Percentiles rank a stretch among this genome's conserved stretches.
Evolutionary conservation across 2,329 filamentous ascomycete species (phyloP).

Genomic region (Fusarium napiforme): DNA sequence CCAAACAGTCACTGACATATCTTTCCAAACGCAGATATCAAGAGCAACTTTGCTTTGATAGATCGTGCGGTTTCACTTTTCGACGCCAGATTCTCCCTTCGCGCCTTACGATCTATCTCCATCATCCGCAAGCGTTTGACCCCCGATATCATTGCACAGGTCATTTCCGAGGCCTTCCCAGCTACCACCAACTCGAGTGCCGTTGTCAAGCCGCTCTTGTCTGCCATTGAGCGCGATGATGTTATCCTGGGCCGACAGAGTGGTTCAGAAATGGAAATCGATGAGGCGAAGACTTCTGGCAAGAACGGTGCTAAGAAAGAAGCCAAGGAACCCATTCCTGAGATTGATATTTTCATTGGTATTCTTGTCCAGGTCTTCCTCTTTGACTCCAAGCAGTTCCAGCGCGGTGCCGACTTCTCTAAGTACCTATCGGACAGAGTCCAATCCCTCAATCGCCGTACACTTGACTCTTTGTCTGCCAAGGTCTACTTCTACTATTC

Average conservation of each 20-base stretch:
- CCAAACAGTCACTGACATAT: conserved; percentile 35
- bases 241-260: conserved; percentile 69
- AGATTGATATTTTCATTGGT: conserved; percentile 88
- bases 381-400: conserved; percentile 83
- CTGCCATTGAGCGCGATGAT: conserved; percentile 74
- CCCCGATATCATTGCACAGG: conserved; percentile 81
- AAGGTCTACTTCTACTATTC: conserved; percentile 99
- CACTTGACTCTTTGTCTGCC: conserved; percentile 90
- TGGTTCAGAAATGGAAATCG: conserved; percentile 77
- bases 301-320: conserved; percentile 72
- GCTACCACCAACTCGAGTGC: conserved; percentile 68
- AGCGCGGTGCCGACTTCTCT: conserved; percentile 87
- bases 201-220: conserved; percentile 76
- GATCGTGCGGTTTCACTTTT: conserved; percentile 93
- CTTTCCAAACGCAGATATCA: conserved; percentile 77
- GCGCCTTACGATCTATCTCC: conserved; percentile 94
- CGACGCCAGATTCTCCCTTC: conserved; percentile 92
- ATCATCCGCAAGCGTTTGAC: conserved; percentile 92
- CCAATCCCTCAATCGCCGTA: conserved; percentile 90
- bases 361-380: conserved; percentile 89
- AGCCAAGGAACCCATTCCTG: conserved; percentile 82
- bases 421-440: conserved; percentile 84
- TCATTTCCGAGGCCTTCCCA: conserved; percentile 83
- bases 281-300: conserved; percentile 64
- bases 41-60: conserved; percentile 89